Base-by-base conservation (phyloP, 306 rosid genomes). In the Prunus campanulata region DNA sequence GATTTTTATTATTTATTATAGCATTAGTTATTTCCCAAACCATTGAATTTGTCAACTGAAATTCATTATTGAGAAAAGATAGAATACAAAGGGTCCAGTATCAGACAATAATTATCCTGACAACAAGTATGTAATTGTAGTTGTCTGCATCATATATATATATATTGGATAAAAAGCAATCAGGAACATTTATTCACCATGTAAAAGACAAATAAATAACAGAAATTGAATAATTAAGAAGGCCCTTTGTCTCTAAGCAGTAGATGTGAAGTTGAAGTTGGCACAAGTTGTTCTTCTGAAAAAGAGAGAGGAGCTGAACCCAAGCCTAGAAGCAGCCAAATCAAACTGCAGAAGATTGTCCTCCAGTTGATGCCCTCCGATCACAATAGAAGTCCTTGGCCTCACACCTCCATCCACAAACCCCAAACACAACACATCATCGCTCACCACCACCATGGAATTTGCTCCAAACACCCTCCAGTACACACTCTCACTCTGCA, bases 341-440 rank as follows among this genome's bases (percentile, higher is more conserved):
- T 87, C 93, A 75, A 88, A 82, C 61, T 90, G 88, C 11, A 88
- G 30, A 32, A 90, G 72, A 64, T 88, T 90, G 27, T 90, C 80
- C 80, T 90, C 91, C 77, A 90, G 44, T 22, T 88, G 89, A 50
- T 78, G 85, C 18, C 88, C 93, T 10, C 93, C 93, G 49, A 90
- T 87, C 19, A 81, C 77, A 47, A 90, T 84, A 1, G 89, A 80
- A 56, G 88, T 82, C 75, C 54, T 77, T 18, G 83, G 83, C 39
- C 52, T 42, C 12, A 64, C 44, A 16, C 89, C 96, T 11, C 84
- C 93, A 67, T 91, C 90, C 56, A 89, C 86, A 55, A 91, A 84
- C 4, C 90, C 93, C 78, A 89, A 74, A 32, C 93, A 91, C 52
- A 86, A 24, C n/a, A 86, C 92, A 11, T 83, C 83, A 0, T 51